Evolutionary conservation across 1,284 basidiomycete genomes (phyloP).

Genomic region (Amylostereum areolatum): DNA sequence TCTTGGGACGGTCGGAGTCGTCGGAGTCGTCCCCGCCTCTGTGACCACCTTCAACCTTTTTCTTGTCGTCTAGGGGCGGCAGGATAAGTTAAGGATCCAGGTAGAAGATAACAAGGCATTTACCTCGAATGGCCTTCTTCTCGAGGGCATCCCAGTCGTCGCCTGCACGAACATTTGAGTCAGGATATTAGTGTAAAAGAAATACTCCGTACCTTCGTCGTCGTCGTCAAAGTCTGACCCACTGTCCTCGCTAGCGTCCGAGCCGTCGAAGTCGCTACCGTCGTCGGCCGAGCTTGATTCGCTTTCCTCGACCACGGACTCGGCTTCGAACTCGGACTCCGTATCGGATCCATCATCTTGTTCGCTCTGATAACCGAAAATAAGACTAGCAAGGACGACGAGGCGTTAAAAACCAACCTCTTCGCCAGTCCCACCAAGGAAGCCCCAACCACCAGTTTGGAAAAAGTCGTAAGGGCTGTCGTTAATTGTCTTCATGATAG

Average conservation of each 20-base stretch:
- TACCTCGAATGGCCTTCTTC: conserved; percentile 69
- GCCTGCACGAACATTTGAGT: conserved; percentile 33
- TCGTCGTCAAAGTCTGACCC: conserved; percentile 64
- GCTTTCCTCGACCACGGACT: conserved; percentile 41
- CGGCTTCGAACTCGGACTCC: conserved; percentile 79
- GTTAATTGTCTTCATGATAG: conserved; percentile 97
- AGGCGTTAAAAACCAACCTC: conserved; percentile 38
- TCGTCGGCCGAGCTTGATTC: conserved; percentile 42
- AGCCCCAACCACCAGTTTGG: conserved; percentile 92
- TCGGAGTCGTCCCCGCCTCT: conserved; percentile 51
- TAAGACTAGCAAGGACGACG: conserved; percentile 4
- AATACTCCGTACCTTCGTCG: conserved; percentile 40
- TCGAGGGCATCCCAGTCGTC: conserved; percentile 97
- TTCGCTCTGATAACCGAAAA: conserved; percentile 43
- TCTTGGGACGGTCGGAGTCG: conserved; percentile 62
- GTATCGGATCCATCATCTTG: conserved; percentile 63
- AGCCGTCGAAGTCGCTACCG: conserved; percentile 51
- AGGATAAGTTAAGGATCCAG: not conserved
- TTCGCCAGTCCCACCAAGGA: conserved; percentile 72
- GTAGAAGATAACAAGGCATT: conserved; percentile 16
- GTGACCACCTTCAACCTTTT: conserved; percentile 46
- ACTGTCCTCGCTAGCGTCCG: conserved; percentile 64
- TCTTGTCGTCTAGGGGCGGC: conserved; percentile 54
- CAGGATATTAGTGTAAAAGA: conserved; percentile 6
- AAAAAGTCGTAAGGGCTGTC: conserved; percentile 97